A percentile compares a stretch with the other conserved stretches of the same genome.
These are phyloP conservation scores for Eutypa lata DNA, from an alignment of 2,329 filamentous ascomycete genomes.

Conservation along the genomic window DNA sequence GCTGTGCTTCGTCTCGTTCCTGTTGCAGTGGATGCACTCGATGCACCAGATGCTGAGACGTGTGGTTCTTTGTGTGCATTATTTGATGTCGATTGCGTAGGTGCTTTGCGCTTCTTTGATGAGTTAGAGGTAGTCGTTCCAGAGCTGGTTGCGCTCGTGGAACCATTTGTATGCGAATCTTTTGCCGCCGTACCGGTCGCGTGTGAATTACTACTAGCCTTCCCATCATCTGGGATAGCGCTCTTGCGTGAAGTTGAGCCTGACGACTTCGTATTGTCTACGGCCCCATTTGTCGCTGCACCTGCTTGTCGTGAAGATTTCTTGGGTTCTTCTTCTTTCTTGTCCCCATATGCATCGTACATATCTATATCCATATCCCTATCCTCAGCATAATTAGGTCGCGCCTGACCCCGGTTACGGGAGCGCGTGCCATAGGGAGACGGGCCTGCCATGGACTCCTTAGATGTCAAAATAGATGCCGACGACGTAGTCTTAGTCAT, in stretches of 20 bases:
- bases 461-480: constrained; percentile 43
- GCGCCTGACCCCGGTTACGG: constrained; percentile 77
- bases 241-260: constrained; percentile 38
- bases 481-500: constrained; percentile 47
- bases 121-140: constrained; percentile 27
- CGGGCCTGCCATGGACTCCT: constrained; percentile 51
- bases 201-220: constrained; percentile 22
- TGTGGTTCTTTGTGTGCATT: constrained; percentile 23
- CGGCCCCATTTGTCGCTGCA: constrained; percentile 28
- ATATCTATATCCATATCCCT: constrained; percentile 83
- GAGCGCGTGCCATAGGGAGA: constrained; percentile 90
- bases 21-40: constrained; percentile 9
- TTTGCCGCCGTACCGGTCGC: constrained; percentile 13
- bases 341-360: constrained; percentile 65
- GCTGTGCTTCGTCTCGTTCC: constrained; percentile 23
- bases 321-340: constrained; percentile 55
- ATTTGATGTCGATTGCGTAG: constrained; percentile 35
- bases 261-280: constrained; percentile 27
- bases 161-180: constrained; percentile 22
- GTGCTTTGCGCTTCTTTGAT: constrained; percentile 84
- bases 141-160: constrained; percentile 16
- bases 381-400: constrained; percentile 94
- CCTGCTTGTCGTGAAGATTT: constrained; percentile 51
- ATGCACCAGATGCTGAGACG: constrained; percentile 19
- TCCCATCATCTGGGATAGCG: constrained; percentile 27